These are phyloP conservation scores for Talaromyces nanjingensis DNA, from an alignment of 495 filamentous ascomycete species.

Conservation along the genomic window DNA sequence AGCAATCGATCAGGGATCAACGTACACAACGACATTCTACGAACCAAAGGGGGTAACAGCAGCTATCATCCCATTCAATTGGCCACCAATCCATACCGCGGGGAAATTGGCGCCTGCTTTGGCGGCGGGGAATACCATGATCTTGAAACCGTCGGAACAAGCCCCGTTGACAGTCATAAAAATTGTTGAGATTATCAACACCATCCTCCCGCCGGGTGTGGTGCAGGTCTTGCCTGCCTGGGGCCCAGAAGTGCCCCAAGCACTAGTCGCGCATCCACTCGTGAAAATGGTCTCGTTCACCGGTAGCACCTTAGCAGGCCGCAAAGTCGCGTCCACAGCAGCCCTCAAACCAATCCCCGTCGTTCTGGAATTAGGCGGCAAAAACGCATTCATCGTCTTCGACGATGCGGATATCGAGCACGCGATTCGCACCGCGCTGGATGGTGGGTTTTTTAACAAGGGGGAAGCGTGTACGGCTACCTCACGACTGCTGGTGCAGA, in stretches of 20 bases:
- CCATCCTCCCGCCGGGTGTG: conserved; percentile 9
- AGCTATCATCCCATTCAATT: too few species aligned
- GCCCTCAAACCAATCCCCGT: conserved; percentile 5
- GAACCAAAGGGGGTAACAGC: too few species aligned
- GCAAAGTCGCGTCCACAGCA: not conserved
- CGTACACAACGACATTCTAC: too few species aligned
- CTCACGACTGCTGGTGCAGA: too few species aligned
- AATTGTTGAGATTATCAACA: conserved; percentile 4
- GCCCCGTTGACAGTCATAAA: conserved; percentile 23
- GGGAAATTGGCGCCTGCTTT: conserved; percentile 25
- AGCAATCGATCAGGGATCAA: too few species aligned
- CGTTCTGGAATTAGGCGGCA: conserved; percentile 14
- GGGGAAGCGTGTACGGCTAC: too few species aligned
- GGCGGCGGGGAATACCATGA: conserved; percentile 46
- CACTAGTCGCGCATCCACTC: conserved; percentile 11
- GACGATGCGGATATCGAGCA: conserved; percentile 47
- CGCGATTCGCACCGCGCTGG: conserved; percentile 30
- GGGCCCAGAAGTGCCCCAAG: not conserved
- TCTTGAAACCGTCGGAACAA: conserved; percentile 47
- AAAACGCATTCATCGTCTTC: conserved; percentile 50
- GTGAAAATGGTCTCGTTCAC: conserved; percentile 15
- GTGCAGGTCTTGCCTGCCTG: conserved; percentile 12
- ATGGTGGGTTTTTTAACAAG: too few species aligned
- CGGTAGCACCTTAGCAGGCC: not conserved
- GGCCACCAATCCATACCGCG: too few species aligned